A percentile compares a stretch with the other conserved stretches of the same genome.
phyloP scores from a whole-genome alignment of 495 filamentous ascomycete species.

The Podospora comata region DNA sequence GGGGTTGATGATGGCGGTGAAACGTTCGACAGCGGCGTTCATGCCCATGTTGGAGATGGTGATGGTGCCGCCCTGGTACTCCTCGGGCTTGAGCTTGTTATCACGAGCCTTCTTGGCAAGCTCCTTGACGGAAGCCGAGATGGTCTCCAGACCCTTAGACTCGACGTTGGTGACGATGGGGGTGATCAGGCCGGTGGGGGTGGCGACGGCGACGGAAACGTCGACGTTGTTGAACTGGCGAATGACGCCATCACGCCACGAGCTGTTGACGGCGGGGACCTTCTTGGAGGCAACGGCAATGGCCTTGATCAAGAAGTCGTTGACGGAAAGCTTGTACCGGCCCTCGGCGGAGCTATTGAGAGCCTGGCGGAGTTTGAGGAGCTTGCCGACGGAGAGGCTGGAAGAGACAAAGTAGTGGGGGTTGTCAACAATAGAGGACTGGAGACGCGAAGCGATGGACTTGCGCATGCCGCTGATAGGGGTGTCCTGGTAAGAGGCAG shows the following conservation, averaged over 20 bases:
- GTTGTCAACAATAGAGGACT: constrained; percentile 85
- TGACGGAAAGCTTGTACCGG: constrained; percentile 97
- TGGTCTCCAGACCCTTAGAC: constrained; percentile 75
- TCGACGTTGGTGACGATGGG: constrained; percentile 90
- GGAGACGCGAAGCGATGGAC: constrained; percentile 88
- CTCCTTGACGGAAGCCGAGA: constrained; percentile 87
- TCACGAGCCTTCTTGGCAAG: constrained; percentile 93
- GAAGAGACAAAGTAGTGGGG: constrained; percentile 97
- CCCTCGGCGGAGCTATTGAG: constrained; percentile 85
- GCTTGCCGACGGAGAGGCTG: constrained; percentile 84
- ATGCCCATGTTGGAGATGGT: constrained; percentile 99
- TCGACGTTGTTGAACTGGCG: constrained; percentile 90
- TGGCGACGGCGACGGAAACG: constrained; percentile 91
- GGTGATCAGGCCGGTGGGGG: constrained; percentile 91
- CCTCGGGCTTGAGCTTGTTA: constrained; percentile 98
- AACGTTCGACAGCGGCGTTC: constrained; percentile 93
- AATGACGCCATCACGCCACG: constrained; percentile 86
- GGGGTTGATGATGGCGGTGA: constrained; percentile 99
- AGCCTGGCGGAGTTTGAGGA: constrained; percentile 90
- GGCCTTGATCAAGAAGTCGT: constrained; percentile 99
- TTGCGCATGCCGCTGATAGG: constrained; percentile 93
- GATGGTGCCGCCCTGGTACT: constrained; percentile 98
- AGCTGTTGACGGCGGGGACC: constrained; percentile 92
- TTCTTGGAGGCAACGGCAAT: constrained; percentile 83
- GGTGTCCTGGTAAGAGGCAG: constrained; percentile 74